Evolutionary conservation across 495 filamentous ascomycete species (phyloP).

Genomic region (Trichoderma virens): DNA sequence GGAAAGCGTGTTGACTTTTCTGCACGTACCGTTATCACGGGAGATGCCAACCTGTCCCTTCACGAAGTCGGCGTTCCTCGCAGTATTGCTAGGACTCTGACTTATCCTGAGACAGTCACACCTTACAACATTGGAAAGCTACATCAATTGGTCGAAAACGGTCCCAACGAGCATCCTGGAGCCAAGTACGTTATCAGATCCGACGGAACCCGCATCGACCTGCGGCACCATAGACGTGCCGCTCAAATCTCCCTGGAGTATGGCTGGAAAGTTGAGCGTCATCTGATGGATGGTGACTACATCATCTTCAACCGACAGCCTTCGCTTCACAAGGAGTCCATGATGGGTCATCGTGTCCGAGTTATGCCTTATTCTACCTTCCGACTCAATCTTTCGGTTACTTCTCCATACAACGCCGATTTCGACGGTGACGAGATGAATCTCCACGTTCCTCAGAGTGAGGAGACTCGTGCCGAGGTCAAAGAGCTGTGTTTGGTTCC

Average conservation of each 20-base stretch:
- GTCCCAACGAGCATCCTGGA: slow-evolving; percentile 88
- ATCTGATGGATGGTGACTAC: slow-evolving; percentile 89
- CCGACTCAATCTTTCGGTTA: slow-evolving; percentile 92
- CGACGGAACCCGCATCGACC: slow-evolving; percentile 86
- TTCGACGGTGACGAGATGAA: slow-evolving; percentile 99
- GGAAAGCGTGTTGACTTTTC: slow-evolving; percentile 99
- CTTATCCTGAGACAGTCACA: slow-evolving; percentile 95
- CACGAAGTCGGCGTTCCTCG: slow-evolving; percentile 94
- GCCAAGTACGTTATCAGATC: slow-evolving; percentile 91
- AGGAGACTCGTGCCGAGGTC: slow-evolving; percentile 91
- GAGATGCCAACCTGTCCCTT: slow-evolving; percentile 90
- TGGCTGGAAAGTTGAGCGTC: slow-evolving; percentile 96
- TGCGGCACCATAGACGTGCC: slow-evolving; percentile 81
- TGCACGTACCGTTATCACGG: slow-evolving; percentile 97
- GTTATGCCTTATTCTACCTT: slow-evolving; percentile 99
- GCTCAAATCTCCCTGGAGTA: slow-evolving; percentile 79
- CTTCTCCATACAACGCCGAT: slow-evolving; percentile 97
- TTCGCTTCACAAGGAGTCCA: slow-evolving; percentile 97
- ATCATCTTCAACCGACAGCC: slow-evolving; percentile 99
- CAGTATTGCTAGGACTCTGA: slow-evolving; percentile 80
- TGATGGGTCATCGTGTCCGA: slow-evolving; percentile 97
- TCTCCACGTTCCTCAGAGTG: slow-evolving; percentile 93
- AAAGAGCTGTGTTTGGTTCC: slow-evolving; percentile 92
- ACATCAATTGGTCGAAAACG: slow-evolving; percentile 79
- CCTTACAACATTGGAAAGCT: slow-evolving; percentile 95